phyloP scores from a whole-genome alignment of 371 early-diverging fungal genomes.

The Quaeritorhiza haematococci region DNA sequence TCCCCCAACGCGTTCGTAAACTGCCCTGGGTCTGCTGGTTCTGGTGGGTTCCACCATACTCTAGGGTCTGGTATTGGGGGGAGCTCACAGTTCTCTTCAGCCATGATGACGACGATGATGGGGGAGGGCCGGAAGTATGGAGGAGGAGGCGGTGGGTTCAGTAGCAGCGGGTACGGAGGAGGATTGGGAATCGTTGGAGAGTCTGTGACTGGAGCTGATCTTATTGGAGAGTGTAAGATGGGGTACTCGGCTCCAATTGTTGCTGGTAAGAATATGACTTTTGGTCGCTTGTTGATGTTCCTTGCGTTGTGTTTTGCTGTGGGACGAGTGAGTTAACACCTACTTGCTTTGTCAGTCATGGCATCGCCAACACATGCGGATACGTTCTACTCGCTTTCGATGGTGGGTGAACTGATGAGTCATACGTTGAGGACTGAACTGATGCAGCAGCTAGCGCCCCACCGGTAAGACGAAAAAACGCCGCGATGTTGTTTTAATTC shows the following conservation, averaged over 20 bases:
- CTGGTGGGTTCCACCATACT: too few species aligned
- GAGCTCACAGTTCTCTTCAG: too few species aligned
- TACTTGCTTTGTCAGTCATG: slow-evolving; percentile 10
- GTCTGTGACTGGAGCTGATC: slow-evolving; percentile 21
- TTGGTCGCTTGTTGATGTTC: neutral
- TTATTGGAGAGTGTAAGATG: slow-evolving; percentile 25
- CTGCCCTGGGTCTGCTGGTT: slow-evolving; percentile 37
- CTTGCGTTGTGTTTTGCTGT: neutral
- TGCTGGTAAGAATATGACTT: slow-evolving; percentile 14
- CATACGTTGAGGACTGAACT: slow-evolving; percentile 25
- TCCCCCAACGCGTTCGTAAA: slow-evolving; percentile 25
- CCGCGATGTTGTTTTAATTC: too few species aligned
- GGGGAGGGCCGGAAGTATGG: slow-evolving; percentile 17
- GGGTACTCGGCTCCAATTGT: slow-evolving; percentile 19
- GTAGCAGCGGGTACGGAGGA: neutral
- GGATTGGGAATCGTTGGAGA: neutral
- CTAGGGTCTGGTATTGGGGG: too few species aligned
- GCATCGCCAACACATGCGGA: slow-evolving; percentile 24
- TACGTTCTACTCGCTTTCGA: slow-evolving; percentile 31
- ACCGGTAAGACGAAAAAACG: slow-evolving; percentile 19
- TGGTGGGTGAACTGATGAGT: slow-evolving; percentile 25
- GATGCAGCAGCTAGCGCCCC: slow-evolving; percentile 21
- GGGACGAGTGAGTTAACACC: neutral
- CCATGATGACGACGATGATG: too few species aligned
- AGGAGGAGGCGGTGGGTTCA: neutral